phyloP scores from a whole-genome alignment of 176 grass and related monocot genomes.

The Avena atlantica region DNA sequence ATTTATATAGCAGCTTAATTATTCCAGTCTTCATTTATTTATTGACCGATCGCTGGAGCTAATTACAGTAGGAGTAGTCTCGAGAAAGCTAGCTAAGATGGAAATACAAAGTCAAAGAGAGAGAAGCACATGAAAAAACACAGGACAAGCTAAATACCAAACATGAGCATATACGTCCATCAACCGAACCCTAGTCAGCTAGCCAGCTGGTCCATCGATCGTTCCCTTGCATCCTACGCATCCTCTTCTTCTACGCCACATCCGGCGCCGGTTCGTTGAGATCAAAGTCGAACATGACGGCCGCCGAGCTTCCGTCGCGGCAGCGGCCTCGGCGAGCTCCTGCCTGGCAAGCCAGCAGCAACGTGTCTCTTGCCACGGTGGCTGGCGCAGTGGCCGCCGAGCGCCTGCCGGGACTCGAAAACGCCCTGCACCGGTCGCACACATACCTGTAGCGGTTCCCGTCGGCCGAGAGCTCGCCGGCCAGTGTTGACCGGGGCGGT shows the following conservation, averaged over 20 bases:
- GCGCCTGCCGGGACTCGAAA: constrained; percentile 64
- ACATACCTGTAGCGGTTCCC: constrained; percentile 38
- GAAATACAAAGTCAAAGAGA: background rate
- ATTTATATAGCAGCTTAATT: too few species aligned
- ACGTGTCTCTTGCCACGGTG: constrained; percentile 48
- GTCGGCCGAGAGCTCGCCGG: background rate
- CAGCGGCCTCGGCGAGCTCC: background rate
- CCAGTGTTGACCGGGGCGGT: background rate
- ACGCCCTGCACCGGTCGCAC: constrained; percentile 44
- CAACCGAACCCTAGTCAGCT: constrained; percentile 31
- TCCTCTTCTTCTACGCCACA: background rate
- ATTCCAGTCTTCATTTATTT: background rate
- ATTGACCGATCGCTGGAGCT: background rate
- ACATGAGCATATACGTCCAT: background rate
- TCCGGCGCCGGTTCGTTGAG: constrained; percentile 49
- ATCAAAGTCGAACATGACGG: constrained; percentile 22
- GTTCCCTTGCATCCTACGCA: constrained; percentile 11
- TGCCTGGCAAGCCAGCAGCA: constrained; percentile 53
- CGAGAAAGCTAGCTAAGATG: background rate
- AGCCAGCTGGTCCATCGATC: constrained; percentile 11
- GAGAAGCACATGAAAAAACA: background rate
- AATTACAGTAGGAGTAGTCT: background rate
- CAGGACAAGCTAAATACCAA: background rate
- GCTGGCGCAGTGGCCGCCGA: constrained; percentile 81
- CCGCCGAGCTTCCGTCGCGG: background rate